phyloP scores from a whole-genome alignment of 1,139 yeast species.

The Blastobotrys ciferrii region DNA sequence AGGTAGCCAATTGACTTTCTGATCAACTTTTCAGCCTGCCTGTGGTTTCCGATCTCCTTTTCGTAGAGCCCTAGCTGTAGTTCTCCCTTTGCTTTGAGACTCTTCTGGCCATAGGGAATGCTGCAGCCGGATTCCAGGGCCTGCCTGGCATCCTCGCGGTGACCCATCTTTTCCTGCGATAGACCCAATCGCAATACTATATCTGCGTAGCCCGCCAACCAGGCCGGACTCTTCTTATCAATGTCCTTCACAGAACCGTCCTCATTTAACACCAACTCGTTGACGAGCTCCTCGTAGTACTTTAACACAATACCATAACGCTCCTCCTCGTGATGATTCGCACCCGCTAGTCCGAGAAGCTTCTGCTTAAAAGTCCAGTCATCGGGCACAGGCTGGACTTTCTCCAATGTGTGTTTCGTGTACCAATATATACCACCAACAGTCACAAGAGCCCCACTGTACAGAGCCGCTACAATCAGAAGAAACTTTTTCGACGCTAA shows the following conservation, averaged over 20 bases:
- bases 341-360: slow-evolving; percentile 32
- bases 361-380: slow-evolving; percentile 36
- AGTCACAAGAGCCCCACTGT: slow-evolving; percentile 26
- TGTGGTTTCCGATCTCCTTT: slow-evolving; percentile 24
- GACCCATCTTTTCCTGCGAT: slow-evolving; percentile 28
- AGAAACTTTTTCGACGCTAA: slow-evolving; percentile 18
- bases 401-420: slow-evolving; percentile 25
- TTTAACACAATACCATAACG: slow-evolving; percentile 22
- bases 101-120: slow-evolving; percentile 33
- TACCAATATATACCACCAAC: slow-evolving; percentile 28
- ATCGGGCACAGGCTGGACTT: slow-evolving; percentile 31
- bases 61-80: slow-evolving; percentile 31
- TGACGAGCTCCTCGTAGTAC: slow-evolving; percentile 30
- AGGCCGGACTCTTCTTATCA: slow-evolving; percentile 33
- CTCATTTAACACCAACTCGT: slow-evolving; percentile 26
- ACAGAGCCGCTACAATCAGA: slow-evolving; percentile 21
- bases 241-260: slow-evolving; percentile 22
- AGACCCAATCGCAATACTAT: slow-evolving; percentile 39
- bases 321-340: slow-evolving; percentile 33
- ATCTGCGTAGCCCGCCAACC: slow-evolving; percentile 43
- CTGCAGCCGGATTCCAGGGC: slow-evolving; percentile 34
- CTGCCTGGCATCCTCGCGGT: slow-evolving; percentile 33
- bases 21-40: slow-evolving; percentile 41
- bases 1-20: slow-evolving; percentile 45
- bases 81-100: slow-evolving; percentile 32